Base-by-base conservation (phyloP, 345 rosid genomes). In the Cardamine resedifolia region DNA sequence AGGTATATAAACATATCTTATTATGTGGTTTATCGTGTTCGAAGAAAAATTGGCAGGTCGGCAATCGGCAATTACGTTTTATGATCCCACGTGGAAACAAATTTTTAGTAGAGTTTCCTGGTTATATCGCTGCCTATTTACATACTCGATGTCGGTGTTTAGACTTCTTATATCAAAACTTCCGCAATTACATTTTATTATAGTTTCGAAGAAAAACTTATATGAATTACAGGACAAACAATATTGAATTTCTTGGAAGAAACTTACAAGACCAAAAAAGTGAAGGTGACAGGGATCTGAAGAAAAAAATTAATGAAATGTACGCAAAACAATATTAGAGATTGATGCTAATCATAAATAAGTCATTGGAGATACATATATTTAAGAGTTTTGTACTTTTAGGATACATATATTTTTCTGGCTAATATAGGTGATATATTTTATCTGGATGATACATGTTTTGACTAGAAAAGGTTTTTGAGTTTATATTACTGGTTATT, bases 41-140 rank as follows among this genome's bases (percentile, higher is more conserved):
- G 38, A 23, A 51, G 73, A 41, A 69, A 68, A 68, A 24, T 20
- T 68, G 70, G 59, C 50, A 75, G 34, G 64, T 75, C 58, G 76
- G 76, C 69, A 6, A 26, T 50, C 61, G 64, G 64, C 10, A 61
- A 51, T 45, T 55, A 69, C 70, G 74, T 59, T 43, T 31, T 52
- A 52, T 75, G 79, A 53, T 68, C 74, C 58, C 58, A 56, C 69
- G 58, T 68, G 69, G 64, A 36, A 39, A 50, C 8, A 67, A 30
- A 52, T 14, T 24, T 64, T 20, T 19, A 26, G 43, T 30, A 58
- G n/a, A 28, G 18, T 66, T 73, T 66, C 10, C 20, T 64, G 5
- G 41, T 34, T 24, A 58, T 49, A 58, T 30, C 45, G 30, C 58
- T 33, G 58, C 39, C 2, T 33, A 64, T 10, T 4, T 55, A 23